Evolutionary conservation across 169 alveolate genomes (phyloP).

Genomic region (Plasmodium reichenowi): DNA sequence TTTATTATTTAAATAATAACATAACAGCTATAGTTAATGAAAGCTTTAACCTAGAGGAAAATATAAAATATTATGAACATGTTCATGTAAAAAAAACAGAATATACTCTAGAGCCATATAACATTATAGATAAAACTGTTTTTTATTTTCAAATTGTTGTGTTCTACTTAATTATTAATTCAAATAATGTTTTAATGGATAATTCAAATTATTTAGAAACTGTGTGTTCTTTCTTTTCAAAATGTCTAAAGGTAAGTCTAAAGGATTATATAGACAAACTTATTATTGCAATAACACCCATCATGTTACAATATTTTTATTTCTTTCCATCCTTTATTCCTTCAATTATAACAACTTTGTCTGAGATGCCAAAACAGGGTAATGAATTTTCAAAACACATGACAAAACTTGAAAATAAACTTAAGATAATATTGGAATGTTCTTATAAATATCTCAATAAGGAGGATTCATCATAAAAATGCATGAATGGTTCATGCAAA

Average conservation of each 20-base stretch:
- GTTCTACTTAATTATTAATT: constrained; percentile 44
- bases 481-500: too few relatives aligned
- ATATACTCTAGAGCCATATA: constrained; percentile 33
- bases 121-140: constrained; percentile 34
- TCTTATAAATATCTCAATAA: constrained; percentile 5
- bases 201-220: constrained; percentile 4
- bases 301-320: constrained; percentile 43
- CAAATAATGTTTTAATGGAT: constrained; percentile 29
- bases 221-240: constrained; percentile 8
- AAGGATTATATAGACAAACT: constrained; percentile 29
- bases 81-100: constrained; percentile 18
- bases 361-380: background rate
- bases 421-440: constrained; percentile 12
- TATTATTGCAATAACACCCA: constrained; percentile 13
- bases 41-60: constrained; percentile 42
- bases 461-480: background rate
- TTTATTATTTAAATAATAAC: constrained; percentile 39
- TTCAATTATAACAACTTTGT: background rate
- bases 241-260: constrained; percentile 17
- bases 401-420: constrained; percentile 15
- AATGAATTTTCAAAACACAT: constrained; percentile 4
- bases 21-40: constrained; percentile 37
- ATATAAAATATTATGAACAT: constrained; percentile 34
- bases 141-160: constrained; percentile 65
- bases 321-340: constrained; percentile 68